phyloP scores from a whole-genome alignment of 345 rosid genomes.

The Camelina hispida region DNA sequence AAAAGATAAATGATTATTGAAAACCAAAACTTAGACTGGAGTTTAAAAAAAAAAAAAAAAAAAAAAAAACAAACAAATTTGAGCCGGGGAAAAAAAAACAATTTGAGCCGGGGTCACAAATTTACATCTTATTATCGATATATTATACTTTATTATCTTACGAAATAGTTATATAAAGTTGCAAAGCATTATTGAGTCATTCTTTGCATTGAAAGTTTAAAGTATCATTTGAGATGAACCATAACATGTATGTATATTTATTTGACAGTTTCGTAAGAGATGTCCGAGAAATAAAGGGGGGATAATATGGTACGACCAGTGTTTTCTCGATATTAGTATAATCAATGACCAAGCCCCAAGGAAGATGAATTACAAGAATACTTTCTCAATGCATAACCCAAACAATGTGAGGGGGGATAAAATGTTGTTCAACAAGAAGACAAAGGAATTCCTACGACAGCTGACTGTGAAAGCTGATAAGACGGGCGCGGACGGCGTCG shows the following conservation, averaged over 20 bases:
- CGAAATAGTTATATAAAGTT: too few species aligned
- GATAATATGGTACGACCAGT: slow-evolving; percentile 55
- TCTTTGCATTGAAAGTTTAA: not conserved
- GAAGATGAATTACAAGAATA: slow-evolving; percentile 4
- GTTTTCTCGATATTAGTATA: slow-evolving; percentile 53
- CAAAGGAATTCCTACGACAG: slow-evolving; percentile 38
- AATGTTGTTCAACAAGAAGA: slow-evolving; percentile 39
- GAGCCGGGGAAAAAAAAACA: not conserved
- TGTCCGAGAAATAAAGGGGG: slow-evolving; percentile 52
- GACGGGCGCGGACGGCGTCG: not conserved
- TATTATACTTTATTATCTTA: too few species aligned
- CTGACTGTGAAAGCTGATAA: slow-evolving; percentile 20
- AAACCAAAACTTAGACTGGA: too few species aligned
- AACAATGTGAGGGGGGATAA: slow-evolving; percentile 42
- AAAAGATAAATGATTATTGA: not conserved
- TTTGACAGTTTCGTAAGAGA: slow-evolving; percentile 24
- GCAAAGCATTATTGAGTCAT: too few species aligned
- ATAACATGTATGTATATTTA: not conserved
- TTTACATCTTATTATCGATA: too few species aligned
- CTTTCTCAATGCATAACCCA: slow-evolving; percentile 22
- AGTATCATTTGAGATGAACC: not conserved
- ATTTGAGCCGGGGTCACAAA: not conserved
- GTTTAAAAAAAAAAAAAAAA: too few species aligned
- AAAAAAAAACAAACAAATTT: too few species aligned
- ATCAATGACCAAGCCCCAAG: not conserved